phyloP scores from a whole-genome alignment of 306 rosid genomes.

The Prunus persica region DNA sequence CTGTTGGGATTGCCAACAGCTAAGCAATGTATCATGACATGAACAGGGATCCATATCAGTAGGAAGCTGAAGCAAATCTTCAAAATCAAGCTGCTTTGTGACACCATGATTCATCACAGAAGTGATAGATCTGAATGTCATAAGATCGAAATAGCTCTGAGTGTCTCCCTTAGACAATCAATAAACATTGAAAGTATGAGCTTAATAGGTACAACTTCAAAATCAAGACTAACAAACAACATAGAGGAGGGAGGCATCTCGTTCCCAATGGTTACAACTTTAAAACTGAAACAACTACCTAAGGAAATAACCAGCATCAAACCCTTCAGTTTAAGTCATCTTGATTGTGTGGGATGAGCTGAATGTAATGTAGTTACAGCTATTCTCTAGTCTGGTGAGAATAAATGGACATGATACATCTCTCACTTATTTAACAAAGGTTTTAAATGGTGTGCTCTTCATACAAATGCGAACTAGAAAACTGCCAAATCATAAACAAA shows the following conservation, averaged over 20 bases:
- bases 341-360: too few species aligned
- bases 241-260: not conserved
- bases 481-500: too few species aligned
- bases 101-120: conserved; percentile 71
- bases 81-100: conserved; percentile 71
- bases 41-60: conserved; percentile 63
- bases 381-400: too few species aligned
- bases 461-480: too few species aligned
- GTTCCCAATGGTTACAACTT: not conserved
- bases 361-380: too few species aligned
- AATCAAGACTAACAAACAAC: conserved; percentile 14
- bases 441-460: too few species aligned
- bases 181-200: conserved; percentile 22
- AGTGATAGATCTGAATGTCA: conserved; percentile 76
- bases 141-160: conserved; percentile 51
- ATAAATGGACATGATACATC: too few species aligned
- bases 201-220: conserved; percentile 7
- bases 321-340: too few species aligned
- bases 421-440: too few species aligned
- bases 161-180: conserved; percentile 44
- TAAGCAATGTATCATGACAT: conserved; percentile 56
- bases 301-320: too few species aligned
- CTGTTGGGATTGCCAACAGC: conserved; percentile 68
- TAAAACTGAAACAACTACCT: not conserved
- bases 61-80: conserved; percentile 73